Evolutionary conservation across 2,329 filamentous ascomycete genomes (phyloP).

Genomic region (Leptographium radiaticola): DNA sequence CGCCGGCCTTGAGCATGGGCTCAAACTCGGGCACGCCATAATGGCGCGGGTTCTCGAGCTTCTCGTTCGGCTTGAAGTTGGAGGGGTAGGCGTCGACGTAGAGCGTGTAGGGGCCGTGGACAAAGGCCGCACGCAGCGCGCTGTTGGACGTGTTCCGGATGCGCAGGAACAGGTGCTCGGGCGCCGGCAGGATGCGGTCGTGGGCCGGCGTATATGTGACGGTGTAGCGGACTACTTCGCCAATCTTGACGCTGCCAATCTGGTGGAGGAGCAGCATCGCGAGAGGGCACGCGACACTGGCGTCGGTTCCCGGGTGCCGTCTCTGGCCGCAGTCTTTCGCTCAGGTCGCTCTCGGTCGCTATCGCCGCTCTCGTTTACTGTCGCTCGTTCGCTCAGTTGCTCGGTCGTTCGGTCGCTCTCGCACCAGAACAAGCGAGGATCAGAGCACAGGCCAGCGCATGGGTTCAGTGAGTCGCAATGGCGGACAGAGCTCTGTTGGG

Average conservation of each 20-base stretch:
- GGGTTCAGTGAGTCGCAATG: too few species aligned
- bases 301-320: background rate
- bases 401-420: too few species aligned
- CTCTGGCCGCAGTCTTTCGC: too few species aligned
- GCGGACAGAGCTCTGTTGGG: too few species aligned
- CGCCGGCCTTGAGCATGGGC: slow-evolving; percentile 90
- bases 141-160: slow-evolving; percentile 88
- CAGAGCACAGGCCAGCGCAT: too few species aligned
- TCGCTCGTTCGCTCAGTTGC: too few species aligned
- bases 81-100: slow-evolving; percentile 77
- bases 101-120: slow-evolving; percentile 89
- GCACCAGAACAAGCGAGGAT: too few species aligned
- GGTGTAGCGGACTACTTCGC: slow-evolving; percentile 84
- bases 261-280: slow-evolving; percentile 86
- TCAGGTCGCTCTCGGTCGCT: too few species aligned
- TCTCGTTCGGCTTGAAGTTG: slow-evolving; percentile 70
- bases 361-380: too few species aligned
- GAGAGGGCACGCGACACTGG: slow-evolving; percentile 1
- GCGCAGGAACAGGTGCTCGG: slow-evolving; percentile 66
- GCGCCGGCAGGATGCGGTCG: slow-evolving; percentile 82
- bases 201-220: slow-evolving; percentile 81
- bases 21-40: slow-evolving; percentile 85
- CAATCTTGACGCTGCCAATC: slow-evolving; percentile 80
- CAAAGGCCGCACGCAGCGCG: slow-evolving; percentile 83
- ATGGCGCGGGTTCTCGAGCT: slow-evolving; percentile 53